These are phyloP conservation scores for Globisporangium polare DNA, from an alignment of 352 stramenopile species.

Conservation along the genomic window DNA sequence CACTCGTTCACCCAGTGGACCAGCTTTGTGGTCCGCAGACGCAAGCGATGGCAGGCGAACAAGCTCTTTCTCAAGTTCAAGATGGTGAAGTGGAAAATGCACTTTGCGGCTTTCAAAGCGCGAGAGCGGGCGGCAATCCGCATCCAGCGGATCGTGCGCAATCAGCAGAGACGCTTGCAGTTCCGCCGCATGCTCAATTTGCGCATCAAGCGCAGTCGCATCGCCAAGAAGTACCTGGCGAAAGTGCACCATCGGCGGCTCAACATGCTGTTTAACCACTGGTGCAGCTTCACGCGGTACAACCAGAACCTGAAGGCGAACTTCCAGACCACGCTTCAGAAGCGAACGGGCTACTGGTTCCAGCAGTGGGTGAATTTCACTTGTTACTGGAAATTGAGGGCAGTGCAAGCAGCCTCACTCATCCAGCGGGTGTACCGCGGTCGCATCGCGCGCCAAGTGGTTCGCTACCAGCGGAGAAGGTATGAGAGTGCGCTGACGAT, in stretches of 20 bases:
- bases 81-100: slow-evolving; percentile 51
- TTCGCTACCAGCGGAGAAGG: slow-evolving; percentile 30
- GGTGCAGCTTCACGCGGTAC: slow-evolving; percentile 29
- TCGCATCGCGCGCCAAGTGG: slow-evolving; percentile 43
- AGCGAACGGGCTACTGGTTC: slow-evolving; percentile 43
- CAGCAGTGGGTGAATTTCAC: slow-evolving; percentile 40
- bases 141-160: slow-evolving; percentile 35
- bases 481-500: slow-evolving; percentile 29
- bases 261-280: slow-evolving; percentile 54
- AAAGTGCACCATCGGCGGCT: slow-evolving; percentile 50
- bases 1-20: slow-evolving; percentile 36
- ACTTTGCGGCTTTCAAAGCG: slow-evolving; percentile 26
- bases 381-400: slow-evolving; percentile 20
- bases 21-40: slow-evolving; percentile 20
- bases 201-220: slow-evolving; percentile 40
- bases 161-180: slow-evolving; percentile 15
- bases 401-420: slow-evolving; percentile 25
- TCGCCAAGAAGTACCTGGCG: slow-evolving; percentile 49
- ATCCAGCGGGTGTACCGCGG: slow-evolving; percentile 69
- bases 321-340: slow-evolving; percentile 39
- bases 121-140: slow-evolving; percentile 21
- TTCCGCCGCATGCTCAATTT: slow-evolving; percentile 38
- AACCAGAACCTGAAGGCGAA: slow-evolving; percentile 43
- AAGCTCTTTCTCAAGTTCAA: slow-evolving; percentile 64
- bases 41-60: slow-evolving; percentile 42